Base-by-base conservation (phyloP, 1,284 basidiomycete species). In the Moesziomyces antarcticus region DNA sequence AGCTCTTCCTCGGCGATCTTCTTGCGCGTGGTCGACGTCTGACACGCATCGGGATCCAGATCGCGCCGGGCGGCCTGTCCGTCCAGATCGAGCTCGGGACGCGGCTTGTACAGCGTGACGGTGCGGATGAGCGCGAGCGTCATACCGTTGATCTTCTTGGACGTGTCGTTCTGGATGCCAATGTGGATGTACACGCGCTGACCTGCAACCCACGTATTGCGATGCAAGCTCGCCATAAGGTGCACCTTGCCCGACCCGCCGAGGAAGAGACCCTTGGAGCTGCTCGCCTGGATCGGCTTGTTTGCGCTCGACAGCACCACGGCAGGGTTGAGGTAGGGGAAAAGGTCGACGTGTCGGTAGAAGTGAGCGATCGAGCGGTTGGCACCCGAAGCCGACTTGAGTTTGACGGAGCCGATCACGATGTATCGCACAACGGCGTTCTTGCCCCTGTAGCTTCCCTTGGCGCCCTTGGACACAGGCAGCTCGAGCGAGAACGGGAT, bases 321-420 rank as follows among this genome's bases (percentile, higher is more conserved):
- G 6, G 88, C 85, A 0, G 91, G 89, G 68, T 93, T 89, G 25
- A 94, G 85, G 54, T 90, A 90, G 1, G 94, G 94, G 88, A 91
- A 93, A 30, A 97, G 86, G 55, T 91, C 89, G 79, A 93, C 90
- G 41, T 91, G 87, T 3, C 94, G 90, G 85, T 96, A 97, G 82
- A 97, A 96, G 84, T 97, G 94, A 0, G 94, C 92, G 49, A 97
- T 91, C 6, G 92, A 93, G 9, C 90, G 87, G 50, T 79, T 73
- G 18, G 53, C 53, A 5, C 79, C 79, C 3, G 64, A 68, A 25
- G 88, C 88, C 58, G 93, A 90, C 82, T 92, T 92, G 53, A 97
- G 88, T 85, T 92, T 92, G 82, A 94, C 87, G 3, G 92, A 93
- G 3, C 89, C 89, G 84, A 96, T 92, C 3, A 90, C 90, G 56